Evolutionary conservation across 306 rosid genomes (phyloP).

Genomic region (Quillaja saponaria): DNA sequence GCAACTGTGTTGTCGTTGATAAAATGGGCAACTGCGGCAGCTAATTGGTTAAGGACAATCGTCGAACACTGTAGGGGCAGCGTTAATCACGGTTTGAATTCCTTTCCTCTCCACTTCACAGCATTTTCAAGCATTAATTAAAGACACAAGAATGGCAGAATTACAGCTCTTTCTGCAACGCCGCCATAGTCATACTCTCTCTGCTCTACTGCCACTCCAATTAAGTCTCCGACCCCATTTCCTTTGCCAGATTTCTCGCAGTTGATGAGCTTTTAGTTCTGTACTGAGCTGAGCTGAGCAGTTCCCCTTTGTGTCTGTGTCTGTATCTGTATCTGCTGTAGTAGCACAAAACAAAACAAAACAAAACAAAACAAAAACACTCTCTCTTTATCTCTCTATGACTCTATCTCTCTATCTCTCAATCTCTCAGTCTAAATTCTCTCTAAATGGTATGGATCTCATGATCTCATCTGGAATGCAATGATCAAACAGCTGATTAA

Average conservation of each 20-base stretch:
- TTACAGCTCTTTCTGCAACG: conserved; percentile 62
- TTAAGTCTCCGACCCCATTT: conserved; percentile 40
- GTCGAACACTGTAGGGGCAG: conserved; percentile 39
- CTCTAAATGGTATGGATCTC: conserved; percentile 40
- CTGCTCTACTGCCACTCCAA: conserved; percentile 40
- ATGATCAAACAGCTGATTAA: conserved; percentile 26
- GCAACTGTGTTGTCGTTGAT: conserved; percentile 25
- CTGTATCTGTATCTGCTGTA: no score
- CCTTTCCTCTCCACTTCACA: conserved; percentile 16
- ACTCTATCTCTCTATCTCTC: conserved; percentile 8
- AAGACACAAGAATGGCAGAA: conserved; percentile 44
- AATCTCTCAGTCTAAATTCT: conserved; percentile 28
- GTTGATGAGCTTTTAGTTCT: conserved; percentile 31
- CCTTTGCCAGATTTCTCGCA: conserved; percentile 28
- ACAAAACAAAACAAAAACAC: background rate
- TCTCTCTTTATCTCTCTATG: conserved; percentile 20
- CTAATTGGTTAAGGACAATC: conserved; percentile 29
- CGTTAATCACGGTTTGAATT: conserved; percentile 47
- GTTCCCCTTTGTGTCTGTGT: conserved; percentile 43
- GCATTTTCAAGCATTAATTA: conserved; percentile 44
- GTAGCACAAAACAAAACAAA: conserved; percentile 9
- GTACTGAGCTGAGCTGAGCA: conserved; percentile 28
- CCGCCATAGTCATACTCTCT: conserved; percentile 70
- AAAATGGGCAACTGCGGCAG: conserved; percentile 33
- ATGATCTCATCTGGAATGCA: conserved; percentile 38